These are phyloP conservation scores for Fusarium sp. DNA, from an alignment of 2,329 filamentous ascomycete genomes.

Conservation along the genomic window DNA sequence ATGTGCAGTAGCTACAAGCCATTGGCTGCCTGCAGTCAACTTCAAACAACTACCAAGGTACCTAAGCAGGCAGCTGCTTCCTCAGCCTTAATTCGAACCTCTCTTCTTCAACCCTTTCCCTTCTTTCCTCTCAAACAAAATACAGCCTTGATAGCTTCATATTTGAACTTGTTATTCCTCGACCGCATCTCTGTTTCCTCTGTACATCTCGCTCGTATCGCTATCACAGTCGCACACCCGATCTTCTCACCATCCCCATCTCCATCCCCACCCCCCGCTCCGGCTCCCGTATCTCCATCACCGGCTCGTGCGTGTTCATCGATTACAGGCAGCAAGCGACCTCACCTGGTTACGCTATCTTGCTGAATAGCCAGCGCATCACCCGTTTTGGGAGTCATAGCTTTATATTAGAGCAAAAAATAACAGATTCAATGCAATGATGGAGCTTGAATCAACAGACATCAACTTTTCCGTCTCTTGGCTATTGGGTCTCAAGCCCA, in stretches of 20 bases:
- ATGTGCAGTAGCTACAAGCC: conserved; percentile 23
- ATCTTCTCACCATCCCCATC: conserved; percentile 16
- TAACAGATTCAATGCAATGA: conserved; percentile 36
- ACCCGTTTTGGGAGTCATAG: conserved; percentile 31
- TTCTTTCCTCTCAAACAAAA: conserved; percentile 2
- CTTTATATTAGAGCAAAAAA: conserved; percentile 39
- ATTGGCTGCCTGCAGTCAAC: conserved; percentile 45
- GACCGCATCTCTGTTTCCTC: background rate
- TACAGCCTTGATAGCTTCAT: conserved; percentile 11
- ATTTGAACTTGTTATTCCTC: background rate
- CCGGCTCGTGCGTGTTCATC: conserved; percentile 16
- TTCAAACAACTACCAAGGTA: conserved; percentile 30
- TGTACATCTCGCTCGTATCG: background rate
- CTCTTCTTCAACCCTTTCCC: conserved; percentile 6
- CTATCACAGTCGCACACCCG: conserved; percentile 19
- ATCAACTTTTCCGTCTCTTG: conserved; percentile 47
- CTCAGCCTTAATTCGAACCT: conserved; percentile 36
- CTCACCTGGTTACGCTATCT: conserved; percentile 17
- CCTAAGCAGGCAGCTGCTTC: conserved; percentile 35
- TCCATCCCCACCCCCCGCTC: conserved; percentile 36
- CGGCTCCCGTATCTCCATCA: conserved; percentile 32
- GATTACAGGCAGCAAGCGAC: background rate
- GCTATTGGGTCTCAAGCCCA: conserved; percentile 45
- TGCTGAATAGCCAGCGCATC: conserved; percentile 22
- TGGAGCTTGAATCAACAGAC: conserved; percentile 44